Evolutionary conservation across 768 basidiomycete genomes (phyloP).

Genomic region (Leccinum boreale): DNA sequence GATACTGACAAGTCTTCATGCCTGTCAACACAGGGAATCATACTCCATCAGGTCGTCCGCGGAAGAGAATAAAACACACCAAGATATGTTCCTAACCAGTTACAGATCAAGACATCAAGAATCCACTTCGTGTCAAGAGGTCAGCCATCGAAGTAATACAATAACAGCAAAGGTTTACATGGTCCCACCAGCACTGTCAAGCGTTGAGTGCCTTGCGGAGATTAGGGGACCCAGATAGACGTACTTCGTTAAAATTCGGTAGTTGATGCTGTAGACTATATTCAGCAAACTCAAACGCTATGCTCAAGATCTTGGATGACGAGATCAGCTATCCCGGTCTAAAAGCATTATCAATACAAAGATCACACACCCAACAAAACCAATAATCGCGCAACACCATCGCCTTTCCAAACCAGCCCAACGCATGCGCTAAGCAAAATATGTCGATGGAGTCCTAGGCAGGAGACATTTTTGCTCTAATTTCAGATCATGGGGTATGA

Average conservation of each 20-base stretch:
- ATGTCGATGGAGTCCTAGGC: conserved; percentile 75
- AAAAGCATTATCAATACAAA: neutral
- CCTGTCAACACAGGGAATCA: conserved; percentile 38
- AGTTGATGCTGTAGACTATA: conserved; percentile 86
- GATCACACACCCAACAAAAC: conserved; percentile 79
- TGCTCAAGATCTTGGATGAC: conserved; percentile 65
- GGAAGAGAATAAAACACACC: conserved; percentile 40
- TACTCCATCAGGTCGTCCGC: conserved; percentile 14
- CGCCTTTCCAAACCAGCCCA: conserved; percentile 92
- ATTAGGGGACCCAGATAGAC: conserved; percentile 23
- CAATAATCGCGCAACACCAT: conserved; percentile 88
- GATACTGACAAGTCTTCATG: conserved; percentile 84
- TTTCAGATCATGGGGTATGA: neutral
- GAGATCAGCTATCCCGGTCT: conserved; percentile 7
- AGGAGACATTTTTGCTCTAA: neutral
- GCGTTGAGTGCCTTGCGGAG: conserved; percentile 18
- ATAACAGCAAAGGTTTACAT: conserved; percentile 48
- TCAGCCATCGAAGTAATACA: conserved; percentile 6
- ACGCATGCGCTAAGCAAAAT: conserved; percentile 79
- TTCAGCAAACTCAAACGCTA: conserved; percentile 86
- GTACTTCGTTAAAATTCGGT: conserved; percentile 84
- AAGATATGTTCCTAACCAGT: conserved; percentile 83
- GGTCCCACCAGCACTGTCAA: conserved; percentile 87
- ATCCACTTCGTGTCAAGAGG: conserved; percentile 58
- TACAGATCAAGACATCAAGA: conserved; percentile 81